A percentile compares a stretch with the other conserved stretches of the same genome.
Evolutionary conservation across 495 filamentous ascomycete genomes (phyloP).

Genomic region (Achaetomiella virescens): DNA sequence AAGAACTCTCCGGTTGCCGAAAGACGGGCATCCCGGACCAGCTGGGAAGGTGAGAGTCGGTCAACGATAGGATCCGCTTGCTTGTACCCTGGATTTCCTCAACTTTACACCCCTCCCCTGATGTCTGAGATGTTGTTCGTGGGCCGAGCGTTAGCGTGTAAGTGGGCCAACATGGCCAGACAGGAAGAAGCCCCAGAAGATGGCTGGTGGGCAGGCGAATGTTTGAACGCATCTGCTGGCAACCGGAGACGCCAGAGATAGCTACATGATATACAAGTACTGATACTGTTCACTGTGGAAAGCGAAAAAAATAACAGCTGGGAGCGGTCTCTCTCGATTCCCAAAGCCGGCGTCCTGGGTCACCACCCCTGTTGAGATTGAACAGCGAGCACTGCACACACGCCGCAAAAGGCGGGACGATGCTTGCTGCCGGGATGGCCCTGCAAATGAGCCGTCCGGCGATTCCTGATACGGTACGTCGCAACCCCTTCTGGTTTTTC

Average conservation of each 20-base stretch:
- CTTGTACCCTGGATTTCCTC: not conserved
- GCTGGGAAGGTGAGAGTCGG: constrained; percentile 15
- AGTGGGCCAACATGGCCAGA: constrained; percentile 11
- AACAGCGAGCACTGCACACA: too few relatives aligned
- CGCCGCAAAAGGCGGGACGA: constrained; percentile 13
- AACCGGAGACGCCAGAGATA: not conserved
- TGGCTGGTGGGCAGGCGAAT: too few relatives aligned
- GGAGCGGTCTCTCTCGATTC: not conserved
- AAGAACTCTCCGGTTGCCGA: constrained; percentile 24
- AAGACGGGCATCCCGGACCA: constrained; percentile 15
- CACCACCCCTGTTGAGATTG: not conserved
- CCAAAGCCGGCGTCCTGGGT: not conserved
- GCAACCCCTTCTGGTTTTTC: constrained; percentile 16
- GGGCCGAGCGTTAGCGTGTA: constrained; percentile 14
- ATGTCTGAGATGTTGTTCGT: not conserved
- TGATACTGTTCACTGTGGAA: not conserved
- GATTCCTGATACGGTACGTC: constrained; percentile 23
- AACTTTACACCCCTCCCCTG: constrained; percentile 7
- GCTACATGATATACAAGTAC: constrained; percentile 14
- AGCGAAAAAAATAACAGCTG: not conserved
- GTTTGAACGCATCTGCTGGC: too few relatives aligned
- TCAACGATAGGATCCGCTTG: not conserved
- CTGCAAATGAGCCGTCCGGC: constrained; percentile 20
- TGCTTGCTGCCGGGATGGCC: constrained; percentile 19
- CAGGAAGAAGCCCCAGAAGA: not conserved